Base-by-base conservation (phyloP, 306 rosid species). In the Phaseolus lunatus region DNA sequence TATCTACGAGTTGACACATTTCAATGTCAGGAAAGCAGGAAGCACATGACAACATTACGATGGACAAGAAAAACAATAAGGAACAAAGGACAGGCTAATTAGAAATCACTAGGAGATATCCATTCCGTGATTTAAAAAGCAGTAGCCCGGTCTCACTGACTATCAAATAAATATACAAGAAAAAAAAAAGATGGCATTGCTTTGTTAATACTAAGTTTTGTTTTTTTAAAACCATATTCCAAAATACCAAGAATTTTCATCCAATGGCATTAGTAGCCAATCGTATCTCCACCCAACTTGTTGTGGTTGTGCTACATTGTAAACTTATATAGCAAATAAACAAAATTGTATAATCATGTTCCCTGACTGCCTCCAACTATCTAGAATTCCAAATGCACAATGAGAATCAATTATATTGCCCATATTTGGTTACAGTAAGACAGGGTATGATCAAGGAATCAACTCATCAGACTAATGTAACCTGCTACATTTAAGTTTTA, bases 201-300 rank as follows among this genome's bases (percentile, higher is more conserved):
- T 29, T 75, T 18, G 33, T 18, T 26, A 73, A 9, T n/a, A 22
- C 16, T 31, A 47, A 6, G 9, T 19, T 20, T 59, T 41, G 56
- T 27, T 67, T 26, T 52, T 43, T 12, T 2, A 67, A n/a, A 26
- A 22, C n/a, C 24, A 76, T 10, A 54, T 41, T 48, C 43, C 26
- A 54, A 27, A 54, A 77, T 62, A 75, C 4, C 22, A 67, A 54
- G 75, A 77, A 53, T 64, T 44, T 67, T 39, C 16, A 76, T 27
- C 20, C 33, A 75, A 62, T 29, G 50, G 49, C 7, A 9, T 62
- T 62, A 18, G 37, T n/a, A 29, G 18, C 14, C 27, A 76, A 22
- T 22, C 9, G 0, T 49, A 20, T 39, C 49, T 22, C 12, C 1
- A 9, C 24, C 53, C 8, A 49, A 16, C n/a, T n/a, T n/a, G n/a